These are phyloP conservation scores for Talaromyces sp. DNA, from an alignment of 2,329 filamentous ascomycete species.

Conservation along the genomic window DNA sequence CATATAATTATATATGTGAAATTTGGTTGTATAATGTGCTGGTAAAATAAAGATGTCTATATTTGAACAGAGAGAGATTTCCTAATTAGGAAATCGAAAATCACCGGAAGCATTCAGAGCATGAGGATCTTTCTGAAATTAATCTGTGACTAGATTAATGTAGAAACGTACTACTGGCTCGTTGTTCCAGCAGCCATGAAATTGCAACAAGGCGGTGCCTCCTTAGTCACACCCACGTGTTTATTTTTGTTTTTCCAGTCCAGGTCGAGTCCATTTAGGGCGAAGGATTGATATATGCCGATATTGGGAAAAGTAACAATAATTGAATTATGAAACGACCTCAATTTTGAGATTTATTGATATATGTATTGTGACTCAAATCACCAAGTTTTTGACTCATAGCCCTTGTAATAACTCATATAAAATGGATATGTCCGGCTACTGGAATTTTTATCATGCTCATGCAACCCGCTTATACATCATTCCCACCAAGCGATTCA, in stretches of 20 bases:
- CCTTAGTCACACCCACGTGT: too few species aligned
- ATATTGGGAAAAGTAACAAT: background rate
- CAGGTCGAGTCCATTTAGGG: background rate
- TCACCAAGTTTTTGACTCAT: background rate
- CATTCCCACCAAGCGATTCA: background rate
- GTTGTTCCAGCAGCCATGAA: background rate
- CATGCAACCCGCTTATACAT: background rate
- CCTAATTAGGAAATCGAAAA: background rate
- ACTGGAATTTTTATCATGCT: background rate
- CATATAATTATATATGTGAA: too few species aligned
- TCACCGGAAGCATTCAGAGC: too few species aligned
- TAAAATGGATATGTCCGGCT: background rate
- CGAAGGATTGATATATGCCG: background rate
- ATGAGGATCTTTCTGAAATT: too few species aligned
- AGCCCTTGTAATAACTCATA: background rate
- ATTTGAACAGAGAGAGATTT: background rate
- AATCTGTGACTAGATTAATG: too few species aligned
- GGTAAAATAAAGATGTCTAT: background rate
- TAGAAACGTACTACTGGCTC: background rate
- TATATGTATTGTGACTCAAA: background rate
- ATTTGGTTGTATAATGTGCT: background rate
- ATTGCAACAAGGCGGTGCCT: background rate
- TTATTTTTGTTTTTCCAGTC: background rate
- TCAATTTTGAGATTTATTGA: background rate
- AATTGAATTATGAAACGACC: background rate